phyloP scores from a whole-genome alignment of 192 early-diverging fungal genomes.

The Geranomyces variabilis region DNA sequence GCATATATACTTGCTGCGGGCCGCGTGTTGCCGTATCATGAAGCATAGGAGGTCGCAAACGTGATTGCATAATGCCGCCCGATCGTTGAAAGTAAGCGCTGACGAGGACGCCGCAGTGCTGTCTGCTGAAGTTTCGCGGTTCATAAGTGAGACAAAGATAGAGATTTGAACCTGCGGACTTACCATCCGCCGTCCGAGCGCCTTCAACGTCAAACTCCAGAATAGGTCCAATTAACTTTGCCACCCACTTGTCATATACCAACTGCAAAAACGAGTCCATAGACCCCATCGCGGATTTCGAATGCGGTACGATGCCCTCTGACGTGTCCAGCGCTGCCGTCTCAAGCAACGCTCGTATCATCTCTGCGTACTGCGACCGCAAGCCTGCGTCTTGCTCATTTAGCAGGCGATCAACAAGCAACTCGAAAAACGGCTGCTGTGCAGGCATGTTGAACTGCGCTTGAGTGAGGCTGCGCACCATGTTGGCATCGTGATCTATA shows the following conservation, averaged over 20 bases:
- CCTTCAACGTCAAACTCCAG: conserved; percentile 39
- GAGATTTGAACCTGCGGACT: no score
- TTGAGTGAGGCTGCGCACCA: conserved; percentile 71
- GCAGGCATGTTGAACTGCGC: conserved; percentile 55
- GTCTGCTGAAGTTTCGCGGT: no score
- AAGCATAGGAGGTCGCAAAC: conserved; percentile 82
- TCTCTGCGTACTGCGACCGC: conserved; percentile 73
- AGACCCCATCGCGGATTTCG: conserved; percentile 54
- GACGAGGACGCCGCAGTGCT: neutral
- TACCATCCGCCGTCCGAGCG: neutral
- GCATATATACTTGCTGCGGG: conserved; percentile 78
- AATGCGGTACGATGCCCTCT: conserved; percentile 32
- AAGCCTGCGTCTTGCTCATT: conserved; percentile 65
- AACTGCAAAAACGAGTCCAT: conserved; percentile 75
- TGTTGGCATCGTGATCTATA: conserved; percentile 77
- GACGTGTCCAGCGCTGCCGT: conserved; percentile 43
- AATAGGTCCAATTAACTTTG: conserved; percentile 68
- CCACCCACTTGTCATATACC: conserved; percentile 75
- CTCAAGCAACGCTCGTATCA: conserved; percentile 78
- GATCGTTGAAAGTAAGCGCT: conserved; percentile 19
- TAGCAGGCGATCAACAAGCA: conserved; percentile 69
- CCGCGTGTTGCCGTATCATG: conserved; percentile 70
- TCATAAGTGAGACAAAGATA: no score
- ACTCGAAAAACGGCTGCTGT: conserved; percentile 64
- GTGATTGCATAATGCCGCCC: conserved; percentile 54